Base-by-base conservation (phyloP, 805 yeast genomes). In the Clavispora carvajalis region DNA sequence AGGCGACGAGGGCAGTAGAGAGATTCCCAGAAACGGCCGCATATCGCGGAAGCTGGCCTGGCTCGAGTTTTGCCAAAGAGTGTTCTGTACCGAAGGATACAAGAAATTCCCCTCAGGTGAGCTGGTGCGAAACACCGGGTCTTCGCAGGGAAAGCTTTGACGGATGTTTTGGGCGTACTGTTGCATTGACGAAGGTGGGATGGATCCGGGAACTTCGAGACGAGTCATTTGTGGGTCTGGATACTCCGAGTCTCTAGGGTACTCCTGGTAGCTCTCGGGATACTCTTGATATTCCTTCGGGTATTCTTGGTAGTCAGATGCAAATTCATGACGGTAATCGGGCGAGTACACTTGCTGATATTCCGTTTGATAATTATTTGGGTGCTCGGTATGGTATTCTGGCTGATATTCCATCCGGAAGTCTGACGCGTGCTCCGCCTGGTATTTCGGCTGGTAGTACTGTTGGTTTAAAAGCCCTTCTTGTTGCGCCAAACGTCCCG, bases 41-140 rank as follows among this genome's bases (percentile, higher is more conserved):
- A 25, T 15, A 7, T 48, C 50, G 12, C 36, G 35, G 35, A 43
- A 44, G 36, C 44, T 45, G 35, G 33, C 28, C 37, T 48, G 47
- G 29, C 46, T 46, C 10, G 34, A 23, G 30, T 41, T 46, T 22
- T 33, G 36, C 50, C 50, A 46, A 8, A 46, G 38, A 8, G 33
- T 21, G 26, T 22, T 31, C 16, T 37, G 34, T 17, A 37, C 28
- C 22, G 24, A 29, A 18, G 45, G 37, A 18, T 16, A 22, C 17
- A 15, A 13, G 36, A 45, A 26, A 21, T 37, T 34, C 19, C 30
- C 28, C 15, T 19, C 25, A 3, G 38, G 38, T 7, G 33, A 16
- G 24, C 30, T 11, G 8, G 22, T n/a, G 9, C 33, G 30, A 16
- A 26, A 36, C 12, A 28, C 17, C 7, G 39, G 17, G 13, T 40